These are phyloP conservation scores for Eucalyptus regnans DNA, from an alignment of 345 rosid species.

Conservation along the genomic window DNA sequence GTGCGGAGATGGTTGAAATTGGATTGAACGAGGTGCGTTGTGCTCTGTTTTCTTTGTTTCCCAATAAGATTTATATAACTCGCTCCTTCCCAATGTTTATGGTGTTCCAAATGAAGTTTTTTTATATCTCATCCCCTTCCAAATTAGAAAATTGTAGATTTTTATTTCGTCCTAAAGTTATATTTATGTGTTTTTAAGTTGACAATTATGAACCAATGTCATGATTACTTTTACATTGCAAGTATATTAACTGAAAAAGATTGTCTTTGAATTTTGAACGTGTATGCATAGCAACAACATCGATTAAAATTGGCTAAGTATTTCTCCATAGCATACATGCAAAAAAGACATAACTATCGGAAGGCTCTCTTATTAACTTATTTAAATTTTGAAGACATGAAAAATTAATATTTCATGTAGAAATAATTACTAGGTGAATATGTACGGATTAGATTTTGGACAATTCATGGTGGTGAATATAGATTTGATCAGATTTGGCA, in stretches of 20 bases:
- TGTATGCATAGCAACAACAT: not conserved
- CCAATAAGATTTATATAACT: not conserved
- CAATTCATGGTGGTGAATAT: too few species aligned
- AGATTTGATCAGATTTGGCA: rapidly evolving
- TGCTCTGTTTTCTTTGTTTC: not conserved
- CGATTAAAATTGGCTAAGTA: not conserved
- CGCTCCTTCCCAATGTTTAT: not conserved
- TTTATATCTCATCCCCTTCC: not conserved
- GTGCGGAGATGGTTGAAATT: not conserved
- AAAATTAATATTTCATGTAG: too few species aligned
- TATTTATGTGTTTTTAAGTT: not conserved
- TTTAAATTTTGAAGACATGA: not conserved
- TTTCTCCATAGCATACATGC: not conserved
- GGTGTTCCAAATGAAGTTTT: not conserved
- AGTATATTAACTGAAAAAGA: too few species aligned
- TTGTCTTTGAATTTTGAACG: not conserved
- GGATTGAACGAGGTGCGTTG: not conserved
- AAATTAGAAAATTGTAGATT: too few species aligned
- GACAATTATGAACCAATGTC: not conserved
- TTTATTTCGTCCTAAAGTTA: not conserved
- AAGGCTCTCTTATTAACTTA: not conserved
- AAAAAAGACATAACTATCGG: not conserved
- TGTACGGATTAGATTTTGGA: not conserved
- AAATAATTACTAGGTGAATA: not conserved
- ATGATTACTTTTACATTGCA: not conserved